A percentile compares a stretch with the other conserved stretches of the same genome.
Conservation (phyloP, 1,139 yeast species). For the Scheffersomyces lignicola region DNA sequence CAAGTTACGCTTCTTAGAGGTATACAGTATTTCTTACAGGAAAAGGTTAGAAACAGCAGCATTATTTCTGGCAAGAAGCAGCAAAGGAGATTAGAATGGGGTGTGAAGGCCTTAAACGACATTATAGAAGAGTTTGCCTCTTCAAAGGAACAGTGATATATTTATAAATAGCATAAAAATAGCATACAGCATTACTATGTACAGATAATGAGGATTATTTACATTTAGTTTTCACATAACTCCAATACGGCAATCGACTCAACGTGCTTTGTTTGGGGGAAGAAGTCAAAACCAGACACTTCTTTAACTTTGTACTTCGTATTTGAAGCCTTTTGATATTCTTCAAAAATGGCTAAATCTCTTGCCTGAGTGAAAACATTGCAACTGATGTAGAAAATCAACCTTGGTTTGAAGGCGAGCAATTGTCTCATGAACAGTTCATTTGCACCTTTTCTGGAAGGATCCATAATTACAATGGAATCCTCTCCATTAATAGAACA, state of each 20-base stretch:
- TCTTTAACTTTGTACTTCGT: constrained; percentile 29
- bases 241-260: constrained; percentile 44
- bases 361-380: constrained; percentile 50
- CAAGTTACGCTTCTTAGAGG: constrained; percentile 69
- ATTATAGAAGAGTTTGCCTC: constrained; percentile 48
- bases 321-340: constrained; percentile 18
- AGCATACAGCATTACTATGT: too few relatives aligned
- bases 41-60: constrained; percentile 50
- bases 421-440: constrained; percentile 34
- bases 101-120: constrained; percentile 54
- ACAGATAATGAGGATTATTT: constrained; percentile 2
- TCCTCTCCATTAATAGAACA: constrained; percentile 30
- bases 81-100: constrained; percentile 69
- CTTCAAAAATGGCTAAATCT: constrained; percentile 33
- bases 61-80: constrained; percentile 62
- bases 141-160: constrained; percentile 16
- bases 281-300: constrained; percentile 46
- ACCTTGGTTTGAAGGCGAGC: constrained; percentile 35
- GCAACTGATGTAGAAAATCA: constrained; percentile 44
- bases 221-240: constrained; percentile 9
- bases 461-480: constrained; percentile 45
- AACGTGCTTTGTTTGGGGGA: constrained; percentile 51
- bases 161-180: constrained; percentile 5
- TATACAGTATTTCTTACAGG: constrained; percentile 64
- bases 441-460: constrained; percentile 46